Evolutionary conservation across 2,329 filamentous ascomycete genomes (phyloP).

Genomic region (Leptographium radiaticola): DNA sequence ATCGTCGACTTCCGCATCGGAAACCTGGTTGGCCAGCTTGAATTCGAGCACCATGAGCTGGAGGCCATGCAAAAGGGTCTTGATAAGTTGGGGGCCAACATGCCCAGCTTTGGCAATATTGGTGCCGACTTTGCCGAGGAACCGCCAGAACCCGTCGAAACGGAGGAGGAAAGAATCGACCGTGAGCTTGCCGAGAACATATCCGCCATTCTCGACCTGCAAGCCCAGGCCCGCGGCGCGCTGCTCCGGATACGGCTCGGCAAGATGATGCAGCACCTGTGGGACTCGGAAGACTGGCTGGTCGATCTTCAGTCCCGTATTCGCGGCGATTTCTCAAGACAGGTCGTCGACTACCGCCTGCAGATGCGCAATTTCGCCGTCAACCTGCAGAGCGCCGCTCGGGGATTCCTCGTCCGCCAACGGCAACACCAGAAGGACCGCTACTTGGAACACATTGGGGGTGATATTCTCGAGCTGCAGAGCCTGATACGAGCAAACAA

Average conservation of each 20-base stretch:
- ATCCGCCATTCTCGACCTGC: slow-evolving; percentile 59
- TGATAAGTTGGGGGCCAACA: slow-evolving; percentile 85
- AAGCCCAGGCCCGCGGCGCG: slow-evolving; percentile 76
- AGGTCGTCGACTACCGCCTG: slow-evolving; percentile 69
- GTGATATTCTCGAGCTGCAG: slow-evolving; percentile 66
- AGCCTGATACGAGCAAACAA: slow-evolving; percentile 63
- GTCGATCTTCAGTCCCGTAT: slow-evolving; percentile 77
- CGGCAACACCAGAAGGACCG: slow-evolving; percentile 48
- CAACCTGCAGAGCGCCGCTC: slow-evolving; percentile 63
- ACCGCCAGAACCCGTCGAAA: slow-evolving; percentile 66
- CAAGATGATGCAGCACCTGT: slow-evolving; percentile 73
- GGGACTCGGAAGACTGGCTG: slow-evolving; percentile 70
- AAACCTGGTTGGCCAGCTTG: slow-evolving; percentile 87
- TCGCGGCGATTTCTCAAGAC: slow-evolving; percentile 74
- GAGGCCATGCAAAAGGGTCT: slow-evolving; percentile 95
- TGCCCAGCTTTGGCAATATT: slow-evolving; percentile 98
- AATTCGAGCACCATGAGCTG: slow-evolving; percentile 95
- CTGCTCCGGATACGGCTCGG: slow-evolving; percentile 65
- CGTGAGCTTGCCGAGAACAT: slow-evolving; percentile 72
- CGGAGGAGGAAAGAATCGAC: slow-evolving; percentile 78
- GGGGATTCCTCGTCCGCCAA: slow-evolving; percentile 61
- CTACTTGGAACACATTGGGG: slow-evolving; percentile 57
- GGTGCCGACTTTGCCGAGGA: slow-evolving; percentile 88
- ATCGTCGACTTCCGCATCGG: slow-evolving; percentile 93
- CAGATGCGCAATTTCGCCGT: slow-evolving; percentile 73